Evolutionary conservation across 2,329 filamentous ascomycete genomes (phyloP), one percentile per base, ranked within the genome.

Genomic region (Tolypocladium paradoxum): DNA sequence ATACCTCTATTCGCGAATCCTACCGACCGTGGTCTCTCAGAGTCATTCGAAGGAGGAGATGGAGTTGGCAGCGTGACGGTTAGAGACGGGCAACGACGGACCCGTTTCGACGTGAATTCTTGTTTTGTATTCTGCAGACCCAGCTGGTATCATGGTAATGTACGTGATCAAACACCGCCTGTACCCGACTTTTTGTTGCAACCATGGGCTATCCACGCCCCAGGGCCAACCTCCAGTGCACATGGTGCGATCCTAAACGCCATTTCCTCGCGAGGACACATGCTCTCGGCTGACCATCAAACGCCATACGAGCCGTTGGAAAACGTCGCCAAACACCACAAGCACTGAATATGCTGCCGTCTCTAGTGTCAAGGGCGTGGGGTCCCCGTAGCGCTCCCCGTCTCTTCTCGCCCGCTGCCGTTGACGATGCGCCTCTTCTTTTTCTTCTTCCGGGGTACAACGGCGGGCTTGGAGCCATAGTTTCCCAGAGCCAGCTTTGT

Each of bases 401-500:
- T 83, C 51, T 79, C 78, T 59, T 80, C 77, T n/a, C 75, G 65
- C 2, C 70, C 68, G 37, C 69, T 68, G 4, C 79, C 79, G 47
- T 82, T 80, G 49, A 75, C 66, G 31, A 75, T 71, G 65, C 77
- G 82, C 74, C 84, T 89, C 78, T 85, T 90, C 75, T 87, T 90
- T 68, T 85, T 88, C 73, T 85, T 90, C 63, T 77, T 83, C 51
- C 78, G 75, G 1, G 83, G 79, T 20, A 91, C 75, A 6, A 92
- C 85, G n/a, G 84, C 85, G 1, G 90, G 89, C 62, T 84, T 88
- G 6, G 79, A 76, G 22, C 88, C 88, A 62, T 90, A 90, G 54
- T 81, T 81, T 0, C 85, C 86, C n/a, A 91, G 71, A n/a, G 83
- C 77, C 33, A 96, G 74, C 62, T 83, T 81, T 3, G 87, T 92